Evolutionary conservation across 352 stramenopile species (phyloP).

Genomic region (Globisporangium recalcitrans): DNA sequence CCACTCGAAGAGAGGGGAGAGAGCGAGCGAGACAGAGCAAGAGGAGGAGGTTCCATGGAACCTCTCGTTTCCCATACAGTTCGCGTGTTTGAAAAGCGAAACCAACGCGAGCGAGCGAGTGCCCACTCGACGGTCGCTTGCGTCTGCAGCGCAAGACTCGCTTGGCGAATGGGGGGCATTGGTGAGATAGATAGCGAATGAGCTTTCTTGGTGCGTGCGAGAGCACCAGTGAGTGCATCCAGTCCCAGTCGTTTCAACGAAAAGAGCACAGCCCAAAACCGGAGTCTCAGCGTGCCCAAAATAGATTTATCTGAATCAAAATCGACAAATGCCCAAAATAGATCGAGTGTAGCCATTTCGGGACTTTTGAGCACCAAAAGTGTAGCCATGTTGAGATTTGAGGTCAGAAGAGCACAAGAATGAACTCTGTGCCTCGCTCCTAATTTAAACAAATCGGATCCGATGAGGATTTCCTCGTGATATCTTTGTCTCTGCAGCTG

Average conservation of each 20-base stretch:
- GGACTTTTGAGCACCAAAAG: neutral
- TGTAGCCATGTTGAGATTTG: conserved; percentile 2
- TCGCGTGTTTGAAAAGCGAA: neutral
- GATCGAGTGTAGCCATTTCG: neutral
- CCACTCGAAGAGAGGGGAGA: neutral
- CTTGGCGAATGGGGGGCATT: neutral
- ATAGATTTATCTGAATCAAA: neutral
- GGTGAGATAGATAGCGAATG: neutral
- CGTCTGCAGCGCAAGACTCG: neutral
- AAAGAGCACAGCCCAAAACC: neutral
- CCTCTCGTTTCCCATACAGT: neutral
- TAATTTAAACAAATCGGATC: neutral
- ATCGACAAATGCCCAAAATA: neutral
- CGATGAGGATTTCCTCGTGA: neutral
- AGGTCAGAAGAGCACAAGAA: neutral
- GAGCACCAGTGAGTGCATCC: neutral
- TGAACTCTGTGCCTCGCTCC: neutral
- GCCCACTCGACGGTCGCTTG: neutral
- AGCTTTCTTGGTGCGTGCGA: neutral
- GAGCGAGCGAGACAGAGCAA: neutral
- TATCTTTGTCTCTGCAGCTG: neutral
- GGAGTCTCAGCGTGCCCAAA: neutral
- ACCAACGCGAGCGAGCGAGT: neutral
- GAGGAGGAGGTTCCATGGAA: neutral
- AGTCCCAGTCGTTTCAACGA: neutral